These are phyloP conservation scores for Capsicum baccatum DNA, from an alignment of 257 asterid genomes.

Conservation along the genomic window DNA sequence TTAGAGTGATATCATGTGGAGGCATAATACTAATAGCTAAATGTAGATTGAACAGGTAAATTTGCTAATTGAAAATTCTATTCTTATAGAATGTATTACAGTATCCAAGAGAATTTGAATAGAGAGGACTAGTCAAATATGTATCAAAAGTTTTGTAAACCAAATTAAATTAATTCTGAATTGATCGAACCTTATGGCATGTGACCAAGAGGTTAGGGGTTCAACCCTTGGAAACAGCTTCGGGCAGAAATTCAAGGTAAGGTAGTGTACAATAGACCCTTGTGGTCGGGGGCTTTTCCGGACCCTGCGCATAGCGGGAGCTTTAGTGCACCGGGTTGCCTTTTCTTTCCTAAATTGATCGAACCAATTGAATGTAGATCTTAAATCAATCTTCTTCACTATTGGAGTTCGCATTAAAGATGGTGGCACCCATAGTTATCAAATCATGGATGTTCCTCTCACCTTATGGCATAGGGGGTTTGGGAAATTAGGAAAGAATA, in stretches of 20 bases:
- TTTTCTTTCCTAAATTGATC: neutral
- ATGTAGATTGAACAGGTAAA: no score
- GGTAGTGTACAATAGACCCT: no score
- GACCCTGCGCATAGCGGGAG: no score
- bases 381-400: neutral
- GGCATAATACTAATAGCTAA: neutral
- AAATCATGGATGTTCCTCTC: neutral
- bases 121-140: neutral
- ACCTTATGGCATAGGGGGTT: neutral
- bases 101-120: constrained; percentile 4
- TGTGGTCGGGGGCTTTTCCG: no score
- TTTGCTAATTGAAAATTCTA: neutral
- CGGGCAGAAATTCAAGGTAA: no score
- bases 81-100: no score
- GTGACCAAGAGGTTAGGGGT: no score
- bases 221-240: no score
- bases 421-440: neutral
- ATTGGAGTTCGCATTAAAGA: neutral
- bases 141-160: neutral
- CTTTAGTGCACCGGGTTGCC: no score
- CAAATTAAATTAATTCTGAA: neutral
- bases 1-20: neutral
- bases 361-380: neutral
- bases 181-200: neutral
- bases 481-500: neutral